These are phyloP conservation scores for Claviceps capensis DNA, from an alignment of 2,329 filamentous ascomycete genomes.

Conservation along the genomic window DNA sequence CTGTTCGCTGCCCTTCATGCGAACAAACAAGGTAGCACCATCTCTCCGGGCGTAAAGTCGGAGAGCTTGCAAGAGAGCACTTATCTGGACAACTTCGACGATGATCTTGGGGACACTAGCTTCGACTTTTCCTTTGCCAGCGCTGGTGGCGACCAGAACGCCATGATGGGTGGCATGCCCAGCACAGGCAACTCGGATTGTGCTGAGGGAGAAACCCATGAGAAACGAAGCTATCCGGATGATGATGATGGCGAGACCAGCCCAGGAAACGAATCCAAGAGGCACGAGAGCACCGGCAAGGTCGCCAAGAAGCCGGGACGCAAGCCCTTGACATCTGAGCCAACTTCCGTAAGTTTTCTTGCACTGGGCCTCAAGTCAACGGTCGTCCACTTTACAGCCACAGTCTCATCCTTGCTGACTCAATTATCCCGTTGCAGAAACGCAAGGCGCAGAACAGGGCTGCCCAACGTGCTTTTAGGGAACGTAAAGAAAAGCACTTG, in stretches of 20 bases:
- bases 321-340: slow-evolving; percentile 90
- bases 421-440: slow-evolving; percentile 42
- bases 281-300: slow-evolving; percentile 73
- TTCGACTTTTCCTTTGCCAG: slow-evolving; percentile 52
- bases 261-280: slow-evolving; percentile 42
- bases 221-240: slow-evolving; percentile 62
- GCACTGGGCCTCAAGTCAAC: too few species aligned
- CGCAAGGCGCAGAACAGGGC: slow-evolving; percentile 92
- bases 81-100: slow-evolving; percentile 64
- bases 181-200: slow-evolving; percentile 44
- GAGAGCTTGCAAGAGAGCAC: slow-evolving; percentile 58
- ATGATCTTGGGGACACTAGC: slow-evolving; percentile 61
- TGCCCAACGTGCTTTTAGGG: slow-evolving; percentile 83
- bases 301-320: slow-evolving; percentile 88
- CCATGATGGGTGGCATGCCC: slow-evolving; percentile 63
- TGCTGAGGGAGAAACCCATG: slow-evolving; percentile 38
- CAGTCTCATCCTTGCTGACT: slow-evolving; percentile 4
- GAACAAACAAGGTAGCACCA: slow-evolving; percentile 34
- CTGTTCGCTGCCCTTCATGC: slow-evolving; percentile 65
- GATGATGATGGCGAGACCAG: slow-evolving; percentile 51
- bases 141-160: slow-evolving; percentile 32
- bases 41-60: slow-evolving; percentile 21
- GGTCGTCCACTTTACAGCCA: too few species aligned
- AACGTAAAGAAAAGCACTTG: slow-evolving; percentile 85
- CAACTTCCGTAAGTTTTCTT: slow-evolving; percentile 66